Evolutionary conservation across 2,329 filamentous ascomycete genomes (phyloP), one percentile per base, ranked within the genome.

Genomic region (Thelonectria blattea): DNA sequence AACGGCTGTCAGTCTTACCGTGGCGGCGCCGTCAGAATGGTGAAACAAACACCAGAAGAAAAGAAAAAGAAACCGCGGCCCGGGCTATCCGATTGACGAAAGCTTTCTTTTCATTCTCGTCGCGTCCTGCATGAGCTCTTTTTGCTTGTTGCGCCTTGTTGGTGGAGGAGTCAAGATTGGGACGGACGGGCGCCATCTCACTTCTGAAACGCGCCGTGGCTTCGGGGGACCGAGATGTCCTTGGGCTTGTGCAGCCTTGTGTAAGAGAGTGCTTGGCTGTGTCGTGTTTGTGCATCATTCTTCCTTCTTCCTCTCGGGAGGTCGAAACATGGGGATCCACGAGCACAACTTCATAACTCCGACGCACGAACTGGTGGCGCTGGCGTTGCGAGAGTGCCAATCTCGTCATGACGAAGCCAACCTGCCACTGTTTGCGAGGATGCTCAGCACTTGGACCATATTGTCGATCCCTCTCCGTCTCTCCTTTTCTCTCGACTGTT

Each of bases 121-220:
- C 27, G 27, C 27, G 8, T 30, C 27, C 27, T 43, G 12, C 12
- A 37, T 37, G 34, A 37, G 34, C 15, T 37, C 34, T 11, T 37
- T 37, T 37, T 37, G 34, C 34, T 37, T 14, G 12, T 14, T 37
- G 34, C 10, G 15, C 7, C 27, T 30, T 48, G 54, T 54, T 20
- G 51, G 30, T 30, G 60, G 49, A 49, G 39, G 27, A 20, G 49
- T 20, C 18, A 24, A 22, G 43, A 12, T 57, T 37, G 43, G 42
- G 52, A 46, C 42, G 54, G 50, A 45, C 49, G 64, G 66, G 50
- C 65, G 60, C 66, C 53, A 67, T 67, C 65, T 63, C 43, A 50
- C 34, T 67, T 58, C 65, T 70, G 68, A 70, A 70, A 70, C 68
- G 60, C 65, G 61, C 65, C 61, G 66, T 59, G 55, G 54, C 45